phyloP scores from a whole-genome alignment of 176 grass and related monocot genomes.

The Oryza glaberrima region DNA sequence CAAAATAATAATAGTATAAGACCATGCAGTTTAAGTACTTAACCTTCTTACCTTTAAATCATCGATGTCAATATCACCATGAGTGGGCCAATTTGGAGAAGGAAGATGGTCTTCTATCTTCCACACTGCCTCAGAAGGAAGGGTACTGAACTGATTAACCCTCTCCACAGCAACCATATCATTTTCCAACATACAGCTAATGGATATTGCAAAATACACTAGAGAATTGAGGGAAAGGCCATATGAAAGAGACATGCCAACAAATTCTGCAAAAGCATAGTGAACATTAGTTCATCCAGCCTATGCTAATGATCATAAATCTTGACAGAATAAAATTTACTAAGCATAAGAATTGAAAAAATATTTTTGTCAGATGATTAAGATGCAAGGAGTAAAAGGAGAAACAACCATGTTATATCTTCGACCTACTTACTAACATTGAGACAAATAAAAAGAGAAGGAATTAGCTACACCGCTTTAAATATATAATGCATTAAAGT shows the following conservation, averaged over 20 bases:
- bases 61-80: slow-evolving; percentile 72
- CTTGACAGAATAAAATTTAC: slow-evolving; percentile 13
- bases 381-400: background rate
- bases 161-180: slow-evolving; percentile 95
- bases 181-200: slow-evolving; percentile 94
- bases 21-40: background rate
- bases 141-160: slow-evolving; percentile 89
- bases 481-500: slow-evolving; percentile 9
- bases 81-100: slow-evolving; percentile 63
- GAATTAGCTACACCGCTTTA: background rate
- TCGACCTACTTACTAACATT: slow-evolving; percentile 2
- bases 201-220: slow-evolving; percentile 75
- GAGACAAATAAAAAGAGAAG: background rate
- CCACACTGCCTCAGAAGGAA: slow-evolving; percentile 82
- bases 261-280: slow-evolving; percentile 68
- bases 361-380: background rate
- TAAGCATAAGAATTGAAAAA: background rate
- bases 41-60: slow-evolving; percentile 64
- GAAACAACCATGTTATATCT: background rate
- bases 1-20: background rate
- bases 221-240: slow-evolving; percentile 84
- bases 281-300: background rate
- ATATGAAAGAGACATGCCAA: slow-evolving; percentile 93
- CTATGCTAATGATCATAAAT: too few species aligned
- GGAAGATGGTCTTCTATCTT: slow-evolving; percentile 58